Conservation (phyloP, 2,329 filamentous ascomycete species). For the Ceratocystis harringtonii region DNA sequence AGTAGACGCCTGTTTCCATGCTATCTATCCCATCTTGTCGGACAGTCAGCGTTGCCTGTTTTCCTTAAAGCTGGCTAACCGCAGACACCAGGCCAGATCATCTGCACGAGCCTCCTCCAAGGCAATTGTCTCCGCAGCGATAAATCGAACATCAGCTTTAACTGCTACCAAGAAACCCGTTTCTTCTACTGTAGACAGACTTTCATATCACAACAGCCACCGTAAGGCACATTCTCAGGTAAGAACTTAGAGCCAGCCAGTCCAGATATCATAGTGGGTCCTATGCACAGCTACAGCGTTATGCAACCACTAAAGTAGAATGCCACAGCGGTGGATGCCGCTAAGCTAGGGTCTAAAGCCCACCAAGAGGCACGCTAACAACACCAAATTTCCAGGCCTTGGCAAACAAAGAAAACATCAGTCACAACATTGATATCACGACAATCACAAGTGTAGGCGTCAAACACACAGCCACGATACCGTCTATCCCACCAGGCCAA, state of each 20-base stretch:
- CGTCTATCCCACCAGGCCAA: neutral
- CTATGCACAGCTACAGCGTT: neutral
- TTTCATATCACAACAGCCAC: neutral
- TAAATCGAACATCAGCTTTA: neutral
- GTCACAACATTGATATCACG: neutral
- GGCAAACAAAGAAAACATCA: neutral
- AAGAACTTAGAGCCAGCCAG: neutral
- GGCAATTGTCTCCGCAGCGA: neutral
- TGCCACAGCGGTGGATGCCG: neutral
- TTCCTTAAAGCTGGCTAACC: neutral
- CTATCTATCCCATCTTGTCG: too few relatives aligned
- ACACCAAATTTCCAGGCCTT: neutral
- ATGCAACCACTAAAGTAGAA: neutral
- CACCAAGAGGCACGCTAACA: neutral
- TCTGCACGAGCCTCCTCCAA: neutral
- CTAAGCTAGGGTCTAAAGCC: slow-evolving; percentile 3
- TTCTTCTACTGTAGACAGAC: neutral
- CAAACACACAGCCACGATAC: neutral
- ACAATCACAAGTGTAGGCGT: neutral
- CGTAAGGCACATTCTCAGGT: neutral
- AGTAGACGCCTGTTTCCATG: too few relatives aligned
- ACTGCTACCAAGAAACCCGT: neutral
- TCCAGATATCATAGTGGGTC: neutral
- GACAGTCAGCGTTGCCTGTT: neutral
- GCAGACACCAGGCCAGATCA: neutral